Percentiles rank a stretch among this genome's conserved stretches.
phyloP scores from a whole-genome alignment of 345 rosid species.

The Lumnitzera racemosa region DNA sequence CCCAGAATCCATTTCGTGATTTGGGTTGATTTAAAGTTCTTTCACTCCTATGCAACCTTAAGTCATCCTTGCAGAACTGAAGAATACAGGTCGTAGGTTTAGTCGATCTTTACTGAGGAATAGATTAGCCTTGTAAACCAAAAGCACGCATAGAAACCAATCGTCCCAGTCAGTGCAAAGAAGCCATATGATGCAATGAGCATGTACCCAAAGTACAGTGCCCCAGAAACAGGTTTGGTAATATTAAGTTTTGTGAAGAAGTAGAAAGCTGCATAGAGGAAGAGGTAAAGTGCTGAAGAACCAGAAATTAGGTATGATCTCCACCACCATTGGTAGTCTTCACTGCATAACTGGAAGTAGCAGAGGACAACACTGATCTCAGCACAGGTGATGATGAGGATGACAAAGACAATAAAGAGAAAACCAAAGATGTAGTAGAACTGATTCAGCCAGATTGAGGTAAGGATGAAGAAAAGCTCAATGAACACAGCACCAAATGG shows the following conservation, averaged over 20 bases:
- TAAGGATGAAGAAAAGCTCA: slow-evolving; percentile 87
- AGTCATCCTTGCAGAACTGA: not conserved
- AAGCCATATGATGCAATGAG: slow-evolving; percentile 64
- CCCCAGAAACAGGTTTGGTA: slow-evolving; percentile 67
- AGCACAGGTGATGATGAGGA: slow-evolving; percentile 73
- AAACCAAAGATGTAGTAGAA: slow-evolving; percentile 93
- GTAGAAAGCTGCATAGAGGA: slow-evolving; percentile 82
- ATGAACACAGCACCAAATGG: slow-evolving; percentile 96
- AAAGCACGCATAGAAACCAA: slow-evolving; percentile 86
- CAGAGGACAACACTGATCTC: slow-evolving; percentile 88
- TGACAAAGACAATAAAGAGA: slow-evolving; percentile 76
- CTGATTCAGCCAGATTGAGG: slow-evolving; percentile 87
- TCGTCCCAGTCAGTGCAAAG: slow-evolving; percentile 72
- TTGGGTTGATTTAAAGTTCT: no score
- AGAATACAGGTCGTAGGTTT: slow-evolving; percentile 7
- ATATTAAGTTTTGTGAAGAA: slow-evolving; percentile 90
- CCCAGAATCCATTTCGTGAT: no score
- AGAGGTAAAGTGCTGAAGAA: slow-evolving; percentile 78
- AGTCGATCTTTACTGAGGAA: slow-evolving; percentile 69
- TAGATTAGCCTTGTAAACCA: slow-evolving; percentile 92
- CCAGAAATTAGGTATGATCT: slow-evolving; percentile 88
- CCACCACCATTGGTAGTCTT: slow-evolving; percentile 99
- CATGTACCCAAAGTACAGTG: slow-evolving; percentile 89
- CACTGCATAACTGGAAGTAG: slow-evolving; percentile 92
- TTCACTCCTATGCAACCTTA: no score